Conservation (phyloP, 305 asterid species). For the Fraxinus paxiana region DNA sequence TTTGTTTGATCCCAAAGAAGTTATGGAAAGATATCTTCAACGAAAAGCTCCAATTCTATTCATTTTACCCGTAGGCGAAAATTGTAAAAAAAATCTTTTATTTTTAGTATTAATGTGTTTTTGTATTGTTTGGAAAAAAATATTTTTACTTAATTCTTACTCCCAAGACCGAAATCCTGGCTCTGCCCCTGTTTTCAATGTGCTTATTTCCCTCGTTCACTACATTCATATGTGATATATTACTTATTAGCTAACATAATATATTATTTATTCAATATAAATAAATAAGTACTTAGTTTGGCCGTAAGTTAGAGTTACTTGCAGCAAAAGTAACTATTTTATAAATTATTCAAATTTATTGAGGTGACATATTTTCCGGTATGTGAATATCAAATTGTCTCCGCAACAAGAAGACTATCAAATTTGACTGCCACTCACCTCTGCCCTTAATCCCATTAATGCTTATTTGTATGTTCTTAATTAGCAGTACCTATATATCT, state of each 20-base stretch:
- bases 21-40: neutral
- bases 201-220: neutral
- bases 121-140: neutral
- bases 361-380: neutral
- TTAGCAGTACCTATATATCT: neutral
- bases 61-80: neutral
- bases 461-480: neutral
- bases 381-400: neutral
- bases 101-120: too few species aligned
- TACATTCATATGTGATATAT: neutral
- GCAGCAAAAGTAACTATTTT: neutral
- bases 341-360: neutral
- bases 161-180: neutral
- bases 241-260: neutral
- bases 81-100: neutral
- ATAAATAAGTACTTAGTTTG: neutral
- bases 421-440: neutral
- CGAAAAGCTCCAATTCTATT: neutral
- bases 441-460: neutral
- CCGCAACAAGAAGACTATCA: neutral
- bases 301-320: neutral
- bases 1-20: neutral
- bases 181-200: neutral
- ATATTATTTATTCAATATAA: neutral
- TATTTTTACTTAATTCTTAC: too few species aligned